phyloP scores from a whole-genome alignment of 805 yeast genomes.

The fission yeast (Schizosaccharomyces pombe) region DNA sequence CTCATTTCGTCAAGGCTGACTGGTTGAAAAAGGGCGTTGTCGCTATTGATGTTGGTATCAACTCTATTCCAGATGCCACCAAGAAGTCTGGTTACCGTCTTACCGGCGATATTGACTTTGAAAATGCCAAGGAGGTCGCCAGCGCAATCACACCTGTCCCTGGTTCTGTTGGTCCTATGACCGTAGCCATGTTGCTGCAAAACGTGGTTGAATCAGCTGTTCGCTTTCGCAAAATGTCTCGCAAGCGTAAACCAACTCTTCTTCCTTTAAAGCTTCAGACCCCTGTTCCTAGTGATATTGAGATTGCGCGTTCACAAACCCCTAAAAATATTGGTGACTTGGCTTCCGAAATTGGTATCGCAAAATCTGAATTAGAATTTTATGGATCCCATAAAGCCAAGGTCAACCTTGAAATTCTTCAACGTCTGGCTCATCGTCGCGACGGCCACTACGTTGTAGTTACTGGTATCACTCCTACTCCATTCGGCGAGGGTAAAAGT shows the following conservation, averaged over 20 bases:
- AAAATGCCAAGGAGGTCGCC: constrained; percentile 36
- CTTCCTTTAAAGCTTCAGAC: constrained; percentile 27
- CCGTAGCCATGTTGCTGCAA: constrained; percentile 81
- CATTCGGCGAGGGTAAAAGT: constrained; percentile 92
- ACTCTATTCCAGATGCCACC: constrained; percentile 53
- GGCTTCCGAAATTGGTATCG: constrained; percentile 64
- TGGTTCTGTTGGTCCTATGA: constrained; percentile 99
- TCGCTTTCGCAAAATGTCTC: constrained; percentile 23
- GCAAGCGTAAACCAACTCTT: constrained; percentile 29
- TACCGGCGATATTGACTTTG: constrained; percentile 90
- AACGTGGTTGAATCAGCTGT: constrained; percentile 68
- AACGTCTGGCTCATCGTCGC: constrained; percentile 37
- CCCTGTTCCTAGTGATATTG: constrained; percentile 84
- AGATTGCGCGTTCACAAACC: constrained; percentile 63
- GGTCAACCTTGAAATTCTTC: constrained; percentile 42
- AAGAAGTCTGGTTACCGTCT: constrained; percentile 58
- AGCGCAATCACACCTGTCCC: constrained; percentile 83
- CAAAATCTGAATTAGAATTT: constrained; percentile 57
- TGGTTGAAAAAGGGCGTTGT: constrained; percentile 70
- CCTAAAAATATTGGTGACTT: constrained; percentile 61
- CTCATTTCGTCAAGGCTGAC: constrained; percentile 64
- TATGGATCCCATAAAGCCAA: constrained; percentile 82
- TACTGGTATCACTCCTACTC: constrained; percentile 96
- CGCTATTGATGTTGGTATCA: constrained; percentile 87
- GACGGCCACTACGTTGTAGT: constrained; percentile 78